These are phyloP conservation scores for Boletales sp. DNA, from an alignment of 768 basidiomycete species.

Conservation along the genomic window DNA sequence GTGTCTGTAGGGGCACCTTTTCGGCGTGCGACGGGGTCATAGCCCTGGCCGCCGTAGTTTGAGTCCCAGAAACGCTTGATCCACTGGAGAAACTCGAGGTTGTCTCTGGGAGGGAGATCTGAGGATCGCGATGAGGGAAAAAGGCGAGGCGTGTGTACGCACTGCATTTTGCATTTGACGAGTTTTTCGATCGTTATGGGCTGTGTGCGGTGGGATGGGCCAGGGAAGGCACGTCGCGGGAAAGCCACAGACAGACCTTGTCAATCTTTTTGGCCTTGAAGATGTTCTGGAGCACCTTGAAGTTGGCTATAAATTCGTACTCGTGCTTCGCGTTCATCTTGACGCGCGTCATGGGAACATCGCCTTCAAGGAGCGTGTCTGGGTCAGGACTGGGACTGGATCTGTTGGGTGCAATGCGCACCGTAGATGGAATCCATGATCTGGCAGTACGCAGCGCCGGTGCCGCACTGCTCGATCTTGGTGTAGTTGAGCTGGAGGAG, in stretches of 20 bases:
- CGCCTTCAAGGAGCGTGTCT: conserved; percentile 45
- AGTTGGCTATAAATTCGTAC: conserved; percentile 94
- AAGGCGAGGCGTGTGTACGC: conserved; percentile 33
- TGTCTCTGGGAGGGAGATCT: conserved; percentile 57
- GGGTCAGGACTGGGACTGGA: no score
- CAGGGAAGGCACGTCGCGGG: background rate
- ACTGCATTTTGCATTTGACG: conserved; percentile 99
- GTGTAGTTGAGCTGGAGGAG: conserved; percentile 88
- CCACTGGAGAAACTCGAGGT: conserved; percentile 99
- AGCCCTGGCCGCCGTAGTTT: conserved; percentile 83
- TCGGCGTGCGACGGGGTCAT: conserved; percentile 81
- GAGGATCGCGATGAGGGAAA: conserved; percentile 10
- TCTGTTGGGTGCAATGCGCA: conserved; percentile 33
- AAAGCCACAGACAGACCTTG: conserved; percentile 53
- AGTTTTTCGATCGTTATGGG: conserved; percentile 95
- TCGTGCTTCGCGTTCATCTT: conserved; percentile 97
- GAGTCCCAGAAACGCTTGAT: conserved; percentile 93
- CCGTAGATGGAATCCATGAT: conserved; percentile 93
- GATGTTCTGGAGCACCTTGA: conserved; percentile 88
- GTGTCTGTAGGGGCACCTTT: conserved; percentile 74
- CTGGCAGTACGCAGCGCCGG: conserved; percentile 92
- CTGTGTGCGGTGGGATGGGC: conserved; percentile 36
- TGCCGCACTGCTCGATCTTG: conserved; percentile 89
- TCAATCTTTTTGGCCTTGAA: conserved; percentile 95
- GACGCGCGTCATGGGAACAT: conserved; percentile 86